Percentiles rank a stretch among this genome's conserved stretches.
phyloP scores from a whole-genome alignment of 306 rosid genomes.

The Citrullus amarus region DNA sequence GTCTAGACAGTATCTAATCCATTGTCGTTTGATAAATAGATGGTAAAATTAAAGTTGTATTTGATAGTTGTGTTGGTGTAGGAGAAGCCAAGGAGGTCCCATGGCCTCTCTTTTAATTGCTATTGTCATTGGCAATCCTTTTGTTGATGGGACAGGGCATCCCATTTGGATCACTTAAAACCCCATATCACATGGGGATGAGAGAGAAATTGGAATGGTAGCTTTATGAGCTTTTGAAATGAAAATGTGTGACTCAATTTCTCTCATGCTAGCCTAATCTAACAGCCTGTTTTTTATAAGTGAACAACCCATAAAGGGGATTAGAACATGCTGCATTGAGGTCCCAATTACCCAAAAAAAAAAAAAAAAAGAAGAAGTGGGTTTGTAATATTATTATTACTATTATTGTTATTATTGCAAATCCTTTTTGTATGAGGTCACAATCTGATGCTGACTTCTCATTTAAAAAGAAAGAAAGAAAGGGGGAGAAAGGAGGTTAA shows the following conservation, averaged over 20 bases:
- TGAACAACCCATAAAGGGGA: conserved; percentile 9
- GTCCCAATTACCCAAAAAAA: neutral
- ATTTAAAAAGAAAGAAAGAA: neutral
- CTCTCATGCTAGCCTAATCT: neutral
- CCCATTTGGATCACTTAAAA: conserved; percentile 6
- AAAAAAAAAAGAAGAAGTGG: neutral
- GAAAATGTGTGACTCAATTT: neutral
- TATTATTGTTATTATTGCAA: neutral
- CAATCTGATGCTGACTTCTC: conserved; percentile 4
- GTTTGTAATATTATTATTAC: neutral
- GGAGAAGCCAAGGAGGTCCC: neutral
- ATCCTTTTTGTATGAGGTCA: conserved; percentile 2
- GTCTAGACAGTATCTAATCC: no score
- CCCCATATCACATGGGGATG: conserved; percentile 7
- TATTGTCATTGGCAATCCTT: neutral
- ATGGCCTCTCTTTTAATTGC: neutral
- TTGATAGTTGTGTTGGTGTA: neutral
- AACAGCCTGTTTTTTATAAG: conserved; percentile 5
- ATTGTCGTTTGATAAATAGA: no score
- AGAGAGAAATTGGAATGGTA: neutral
- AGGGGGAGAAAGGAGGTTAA: neutral
- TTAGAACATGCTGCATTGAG: conserved; percentile 1
- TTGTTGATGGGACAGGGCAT: neutral
- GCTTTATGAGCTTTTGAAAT: neutral
- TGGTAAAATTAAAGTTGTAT: neutral